Evolutionary conservation across 495 filamentous ascomycete species (phyloP), one percentile per base, ranked within the genome.

Genomic region (Extremus antarcticus): DNA sequence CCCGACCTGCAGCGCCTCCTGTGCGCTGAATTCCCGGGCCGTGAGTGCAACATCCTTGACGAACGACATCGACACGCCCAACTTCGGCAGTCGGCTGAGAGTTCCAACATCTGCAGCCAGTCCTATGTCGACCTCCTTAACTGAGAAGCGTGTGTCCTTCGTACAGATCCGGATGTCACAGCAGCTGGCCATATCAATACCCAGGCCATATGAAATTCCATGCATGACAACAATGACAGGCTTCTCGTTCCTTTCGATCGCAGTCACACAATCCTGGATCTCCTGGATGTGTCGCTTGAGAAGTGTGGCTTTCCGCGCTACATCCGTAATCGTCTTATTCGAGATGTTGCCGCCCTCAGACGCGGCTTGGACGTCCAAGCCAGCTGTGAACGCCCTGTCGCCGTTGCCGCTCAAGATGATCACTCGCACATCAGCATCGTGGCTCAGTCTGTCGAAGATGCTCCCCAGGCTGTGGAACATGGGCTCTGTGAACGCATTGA

Each of bases 91-190:
- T 1, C 92, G 84, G 20, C 77, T 81, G 39, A 98, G 71, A 1
- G 90, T 95, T 16, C 92, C 92, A 47, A 97, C 82, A 68, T 98
- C 92, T 16, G 92, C 92, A 13, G 92, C 92, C 24, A 98, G 68
- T 0, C 92, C 92, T 35, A 97, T 94, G 65, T 96, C 92, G 15
- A 95, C 88, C 71, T 97, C 94, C 65, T 95, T 95, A 21, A 97
- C 88, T 0, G 82, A 74, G 60, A 96, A 87, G 22, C 72, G 74
- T 1, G 81, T 75, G 35, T 57, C 55, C 25, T 43, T 55, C 1
- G 58, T 29, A 61, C 80, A 86, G 54, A 97, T 71, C 13, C 92
- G 81, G 50, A 98, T 77, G 64, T 97, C 92, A 47, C 83, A 79
- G 49, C 85, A 82, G 41, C 80, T 79, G 47, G 82, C 73, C 43